These are phyloP conservation scores for Alectoria sarmentosa DNA, from an alignment of 495 filamentous ascomycete species.

Conservation along the genomic window DNA sequence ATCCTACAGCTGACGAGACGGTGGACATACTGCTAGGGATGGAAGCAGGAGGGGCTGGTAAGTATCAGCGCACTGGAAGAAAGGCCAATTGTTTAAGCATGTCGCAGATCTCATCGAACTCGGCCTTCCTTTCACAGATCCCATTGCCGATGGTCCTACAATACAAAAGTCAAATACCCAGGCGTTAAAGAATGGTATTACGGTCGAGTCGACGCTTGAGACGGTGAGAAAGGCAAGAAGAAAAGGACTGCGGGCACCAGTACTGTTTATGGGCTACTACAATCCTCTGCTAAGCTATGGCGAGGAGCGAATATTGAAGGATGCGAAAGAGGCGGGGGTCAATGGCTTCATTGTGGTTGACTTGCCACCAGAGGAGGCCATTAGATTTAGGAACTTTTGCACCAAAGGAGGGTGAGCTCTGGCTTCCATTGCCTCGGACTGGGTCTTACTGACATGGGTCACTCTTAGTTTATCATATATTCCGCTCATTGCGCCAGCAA, in stretches of 20 bases:
- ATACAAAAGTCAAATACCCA: constrained; percentile 88
- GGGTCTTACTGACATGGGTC: background rate
- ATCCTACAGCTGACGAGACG: constrained; percentile 73
- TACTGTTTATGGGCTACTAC: constrained; percentile 98
- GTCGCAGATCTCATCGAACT: constrained; percentile 71
- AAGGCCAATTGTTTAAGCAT: background rate
- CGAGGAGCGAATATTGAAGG: constrained; percentile 77
- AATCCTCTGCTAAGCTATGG: constrained; percentile 92
- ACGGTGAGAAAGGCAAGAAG: constrained; percentile 72
- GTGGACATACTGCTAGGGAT: constrained; percentile 78
- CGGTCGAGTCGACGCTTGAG: constrained; percentile 64
- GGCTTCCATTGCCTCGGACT: constrained; percentile 11
- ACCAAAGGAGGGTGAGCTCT: constrained; percentile 57
- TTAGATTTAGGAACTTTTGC: constrained; percentile 83
- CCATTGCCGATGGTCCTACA: constrained; percentile 90
- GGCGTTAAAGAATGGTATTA: constrained; percentile 84
- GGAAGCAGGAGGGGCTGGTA: constrained; percentile 90
- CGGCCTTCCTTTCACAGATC: constrained; percentile 90
- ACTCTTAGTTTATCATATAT: constrained; percentile 74
- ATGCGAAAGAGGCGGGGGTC: constrained; percentile 79
- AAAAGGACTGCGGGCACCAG: constrained; percentile 67
- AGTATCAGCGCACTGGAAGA: constrained; percentile 6
- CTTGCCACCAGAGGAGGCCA: constrained; percentile 91
- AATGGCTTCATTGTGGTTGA: constrained; percentile 99
- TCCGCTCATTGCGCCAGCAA: constrained; percentile 88